Conservation (phyloP, 2,329 filamentous ascomycete species). For the Cladosporium sp. region DNA sequence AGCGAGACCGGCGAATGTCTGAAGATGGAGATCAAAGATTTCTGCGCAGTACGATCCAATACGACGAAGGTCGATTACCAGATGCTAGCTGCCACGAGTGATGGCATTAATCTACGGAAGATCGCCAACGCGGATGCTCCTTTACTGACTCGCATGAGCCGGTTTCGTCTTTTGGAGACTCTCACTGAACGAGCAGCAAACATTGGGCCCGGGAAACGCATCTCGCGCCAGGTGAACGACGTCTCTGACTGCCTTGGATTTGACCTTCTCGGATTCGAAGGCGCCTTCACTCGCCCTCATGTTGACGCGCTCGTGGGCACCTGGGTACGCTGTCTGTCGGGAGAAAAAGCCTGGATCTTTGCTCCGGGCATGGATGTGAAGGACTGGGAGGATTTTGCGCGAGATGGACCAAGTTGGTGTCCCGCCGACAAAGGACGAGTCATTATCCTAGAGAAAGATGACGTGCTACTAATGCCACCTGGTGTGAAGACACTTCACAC, state of each 20-base stretch:
- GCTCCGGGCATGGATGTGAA: neutral
- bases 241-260: conserved; percentile 4
- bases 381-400: conserved; percentile 9
- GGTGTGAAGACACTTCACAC: conserved; percentile 1
- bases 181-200: neutral
- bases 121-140: conserved; percentile 1
- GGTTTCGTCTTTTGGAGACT: conserved; percentile 7
- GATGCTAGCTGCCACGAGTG: neutral
- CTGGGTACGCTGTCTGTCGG: conserved; percentile 9
- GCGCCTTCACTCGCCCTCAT: conserved; percentile 33
- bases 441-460: neutral
- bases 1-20: conserved; percentile 5
- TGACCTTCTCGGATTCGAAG: neutral
- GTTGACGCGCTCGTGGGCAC: conserved; percentile 9
- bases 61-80: neutral
- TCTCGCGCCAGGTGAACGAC: neutral
- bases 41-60: neutral
- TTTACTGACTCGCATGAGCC: conserved; percentile 3
- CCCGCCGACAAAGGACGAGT: conserved; percentile 4
- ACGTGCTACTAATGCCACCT: conserved; percentile 3
- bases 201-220: neutral
- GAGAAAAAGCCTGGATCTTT: conserved; percentile 7
- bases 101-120: conserved; percentile 1
- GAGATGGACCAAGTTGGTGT: neutral
- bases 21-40: neutral